Evolutionary conservation across 495 filamentous ascomycete species (phyloP).

Genomic region (Aspergillus taichungensis): DNA sequence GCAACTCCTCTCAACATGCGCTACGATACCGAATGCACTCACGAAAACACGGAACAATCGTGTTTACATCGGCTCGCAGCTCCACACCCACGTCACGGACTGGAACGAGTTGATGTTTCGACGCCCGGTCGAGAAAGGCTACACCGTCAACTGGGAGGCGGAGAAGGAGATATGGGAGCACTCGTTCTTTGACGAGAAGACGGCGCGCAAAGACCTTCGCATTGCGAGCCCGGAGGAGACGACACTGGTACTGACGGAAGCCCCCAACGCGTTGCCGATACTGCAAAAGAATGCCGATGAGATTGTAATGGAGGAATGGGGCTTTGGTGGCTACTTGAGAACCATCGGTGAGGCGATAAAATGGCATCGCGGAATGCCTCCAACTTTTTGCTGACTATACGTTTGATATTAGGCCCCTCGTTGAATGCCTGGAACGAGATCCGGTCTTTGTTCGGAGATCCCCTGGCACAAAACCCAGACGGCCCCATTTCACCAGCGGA

Average conservation of each 20-base stretch:
- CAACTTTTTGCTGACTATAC: conserved; percentile 2
- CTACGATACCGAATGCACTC: conserved; percentile 77
- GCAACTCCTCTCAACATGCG: conserved; percentile 40
- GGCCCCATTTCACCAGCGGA: conserved; percentile 53
- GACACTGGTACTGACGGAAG: conserved; percentile 76
- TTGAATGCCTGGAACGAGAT: conserved; percentile 83
- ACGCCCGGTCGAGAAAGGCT: conserved; percentile 91
- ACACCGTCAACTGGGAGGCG: conserved; percentile 91
- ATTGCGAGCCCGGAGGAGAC: conserved; percentile 57
- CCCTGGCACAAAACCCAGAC: conserved; percentile 21
- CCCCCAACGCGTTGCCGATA: conserved; percentile 72
- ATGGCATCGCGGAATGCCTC: background rate
- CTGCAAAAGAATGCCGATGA: conserved; percentile 89
- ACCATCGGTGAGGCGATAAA: conserved; percentile 40
- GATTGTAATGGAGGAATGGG: conserved; percentile 96
- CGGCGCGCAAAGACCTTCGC: conserved; percentile 35
- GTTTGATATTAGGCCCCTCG: conserved; percentile 42
- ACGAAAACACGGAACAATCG: conserved; percentile 72
- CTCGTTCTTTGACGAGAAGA: conserved; percentile 72
- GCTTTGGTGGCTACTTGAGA: conserved; percentile 79
- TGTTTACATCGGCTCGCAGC: conserved; percentile 68
- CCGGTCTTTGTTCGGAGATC: conserved; percentile 49
- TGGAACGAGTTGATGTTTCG: conserved; percentile 85
- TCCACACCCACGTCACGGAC: conserved; percentile 66
- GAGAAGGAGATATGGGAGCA: conserved; percentile 95